Percentiles rank a stretch among this genome's conserved stretches.
These are phyloP conservation scores for Rhizopogon salebrosus DNA, from an alignment of 768 basidiomycete species.

Conservation along the genomic window DNA sequence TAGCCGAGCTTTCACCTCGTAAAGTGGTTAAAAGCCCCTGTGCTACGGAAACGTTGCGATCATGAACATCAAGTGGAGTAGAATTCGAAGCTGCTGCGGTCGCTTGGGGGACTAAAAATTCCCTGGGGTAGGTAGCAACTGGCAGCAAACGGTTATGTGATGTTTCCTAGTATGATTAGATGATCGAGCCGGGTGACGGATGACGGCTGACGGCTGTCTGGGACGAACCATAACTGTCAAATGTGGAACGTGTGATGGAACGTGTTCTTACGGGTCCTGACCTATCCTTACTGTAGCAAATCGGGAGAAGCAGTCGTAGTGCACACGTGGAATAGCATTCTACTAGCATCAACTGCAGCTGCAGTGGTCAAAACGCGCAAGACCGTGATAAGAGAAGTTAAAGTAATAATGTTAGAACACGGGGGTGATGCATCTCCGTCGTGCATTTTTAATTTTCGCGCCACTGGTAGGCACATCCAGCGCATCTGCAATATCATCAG, in stretches of 20 bases:
- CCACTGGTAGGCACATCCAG: constrained; percentile 64
- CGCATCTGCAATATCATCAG: constrained; percentile 39
- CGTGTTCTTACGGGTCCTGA: too few relatives aligned
- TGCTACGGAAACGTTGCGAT: not conserved
- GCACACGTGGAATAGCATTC: not conserved
- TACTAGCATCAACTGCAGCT: not conserved
- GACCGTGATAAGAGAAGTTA: too few relatives aligned
- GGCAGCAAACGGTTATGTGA: too few relatives aligned
- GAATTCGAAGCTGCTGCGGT: not conserved
- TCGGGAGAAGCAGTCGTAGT: not conserved
- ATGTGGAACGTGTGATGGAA: not conserved
- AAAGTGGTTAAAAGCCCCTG: not conserved
- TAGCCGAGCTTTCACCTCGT: not conserved
- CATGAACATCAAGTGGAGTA: not conserved
- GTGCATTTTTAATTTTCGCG: constrained; percentile 49
- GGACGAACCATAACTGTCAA: not conserved
- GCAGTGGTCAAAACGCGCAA: not conserved
- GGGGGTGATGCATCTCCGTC: not conserved
- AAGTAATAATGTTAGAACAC: not conserved
- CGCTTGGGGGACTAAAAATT: too few relatives aligned
- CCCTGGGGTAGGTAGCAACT: not conserved
- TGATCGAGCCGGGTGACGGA: too few relatives aligned
- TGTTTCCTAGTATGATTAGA: not conserved
- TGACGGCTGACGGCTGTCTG: too few relatives aligned
- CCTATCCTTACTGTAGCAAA: not conserved